Conservation (phyloP, 2,329 filamentous ascomycete species). For the Neurospora crassa region DNA sequence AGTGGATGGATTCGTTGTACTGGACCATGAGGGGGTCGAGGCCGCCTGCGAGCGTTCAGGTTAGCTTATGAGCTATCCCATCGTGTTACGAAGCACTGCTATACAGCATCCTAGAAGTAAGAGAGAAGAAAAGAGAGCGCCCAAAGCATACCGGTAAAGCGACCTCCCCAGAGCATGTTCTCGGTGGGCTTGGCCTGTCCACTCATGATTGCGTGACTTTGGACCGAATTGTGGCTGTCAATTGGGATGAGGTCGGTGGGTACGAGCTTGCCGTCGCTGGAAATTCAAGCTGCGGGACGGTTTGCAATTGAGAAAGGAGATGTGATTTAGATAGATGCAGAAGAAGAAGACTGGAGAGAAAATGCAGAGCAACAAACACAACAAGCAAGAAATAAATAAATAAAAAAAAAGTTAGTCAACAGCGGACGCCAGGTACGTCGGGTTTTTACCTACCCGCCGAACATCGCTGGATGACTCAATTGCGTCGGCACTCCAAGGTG, state of each 20-base stretch:
- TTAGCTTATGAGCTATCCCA: slow-evolving; percentile 5
- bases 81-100: neutral
- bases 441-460: neutral
- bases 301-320: neutral
- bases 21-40: slow-evolving; percentile 78
- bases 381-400: too few species aligned
- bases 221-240: neutral
- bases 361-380: neutral
- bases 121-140: neutral
- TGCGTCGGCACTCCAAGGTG: neutral
- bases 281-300: neutral
- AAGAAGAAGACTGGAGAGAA: neutral
- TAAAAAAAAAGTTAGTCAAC: neutral
- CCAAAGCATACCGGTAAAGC: slow-evolving; percentile 36
- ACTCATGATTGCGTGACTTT: slow-evolving; percentile 20
- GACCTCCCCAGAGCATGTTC: slow-evolving; percentile 35
- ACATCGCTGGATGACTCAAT: neutral
- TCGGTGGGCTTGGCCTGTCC: slow-evolving; percentile 27
- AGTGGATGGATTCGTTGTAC: slow-evolving; percentile 75
- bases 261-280: neutral
- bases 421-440: neutral
- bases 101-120: neutral
- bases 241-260: neutral
- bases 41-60: slow-evolving; percentile 43
- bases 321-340: neutral